Evolutionary conservation across 1,139 yeast species (phyloP).

Genomic region (Nadsonia starkeyi-henricii): DNA sequence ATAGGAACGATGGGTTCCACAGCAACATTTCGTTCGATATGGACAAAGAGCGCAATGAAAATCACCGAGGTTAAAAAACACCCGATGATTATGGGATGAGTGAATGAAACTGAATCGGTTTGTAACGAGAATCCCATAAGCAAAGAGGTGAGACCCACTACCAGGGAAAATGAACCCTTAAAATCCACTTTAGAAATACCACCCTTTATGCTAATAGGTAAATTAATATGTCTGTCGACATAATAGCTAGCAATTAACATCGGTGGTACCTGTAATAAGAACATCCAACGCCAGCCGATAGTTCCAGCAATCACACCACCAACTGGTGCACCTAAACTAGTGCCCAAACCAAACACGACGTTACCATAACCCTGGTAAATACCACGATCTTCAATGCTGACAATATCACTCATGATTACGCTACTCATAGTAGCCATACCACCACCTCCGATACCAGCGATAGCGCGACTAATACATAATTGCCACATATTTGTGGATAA

Average conservation of each 20-base stretch:
- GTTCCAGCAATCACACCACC: conserved; percentile 60
- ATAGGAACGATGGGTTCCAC: conserved; percentile 59
- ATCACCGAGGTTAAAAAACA: conserved; percentile 17
- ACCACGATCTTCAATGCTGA: conserved; percentile 45
- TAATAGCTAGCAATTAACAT: conserved; percentile 24
- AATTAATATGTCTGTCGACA: conserved; percentile 1
- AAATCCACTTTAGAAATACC: conserved; percentile 45
- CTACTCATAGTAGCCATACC: conserved; percentile 43
- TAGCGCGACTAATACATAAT: conserved; percentile 47
- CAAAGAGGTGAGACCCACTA: conserved; percentile 35
- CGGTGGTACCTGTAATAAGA: conserved; percentile 50
- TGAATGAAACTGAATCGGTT: conserved; percentile 40
- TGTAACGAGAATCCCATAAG: conserved; percentile 56
- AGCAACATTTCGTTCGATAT: conserved; percentile 38
- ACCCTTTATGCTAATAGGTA: conserved; percentile 21
- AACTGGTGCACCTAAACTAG: conserved; percentile 53
- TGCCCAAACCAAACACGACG: conserved; percentile 52
- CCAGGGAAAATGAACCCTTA: conserved; percentile 50
- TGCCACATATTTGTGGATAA: conserved; percentile 25
- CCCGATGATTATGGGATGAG: conserved; percentile 24
- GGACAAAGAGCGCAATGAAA: conserved; percentile 28
- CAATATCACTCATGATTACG: conserved; percentile 42
- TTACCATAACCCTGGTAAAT: conserved; percentile 51
- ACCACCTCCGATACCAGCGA: conserved; percentile 55
- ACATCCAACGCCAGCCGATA: conserved; percentile 74